These are phyloP conservation scores for Rhazya stricta DNA, from an alignment of 257 asterid genomes.

Conservation along the genomic window DNA sequence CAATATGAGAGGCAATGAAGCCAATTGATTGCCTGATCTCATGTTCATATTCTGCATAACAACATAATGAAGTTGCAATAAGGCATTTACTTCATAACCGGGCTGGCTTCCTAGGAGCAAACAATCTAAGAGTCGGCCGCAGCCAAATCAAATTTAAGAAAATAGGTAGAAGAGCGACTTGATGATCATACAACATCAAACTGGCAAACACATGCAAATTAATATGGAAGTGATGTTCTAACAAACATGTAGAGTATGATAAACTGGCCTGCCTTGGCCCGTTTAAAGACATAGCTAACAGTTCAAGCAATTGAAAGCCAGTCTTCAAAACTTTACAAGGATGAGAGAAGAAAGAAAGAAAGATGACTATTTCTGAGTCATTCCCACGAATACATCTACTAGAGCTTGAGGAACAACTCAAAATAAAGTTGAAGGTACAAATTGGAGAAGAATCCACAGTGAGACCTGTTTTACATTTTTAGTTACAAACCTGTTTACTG, in stretches of 20 bases:
- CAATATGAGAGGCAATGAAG: too few relatives aligned
- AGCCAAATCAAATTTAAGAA: background rate
- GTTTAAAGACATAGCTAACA: background rate
- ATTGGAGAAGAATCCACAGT: slow-evolving; percentile 42
- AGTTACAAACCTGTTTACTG: slow-evolving; percentile 75
- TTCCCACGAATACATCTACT: background rate
- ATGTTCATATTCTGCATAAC: background rate
- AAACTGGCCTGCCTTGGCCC: background rate
- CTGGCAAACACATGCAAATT: background rate
- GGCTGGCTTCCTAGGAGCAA: too few relatives aligned
- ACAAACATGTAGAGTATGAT: background rate
- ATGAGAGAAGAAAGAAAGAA: background rate
- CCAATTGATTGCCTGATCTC: background rate
- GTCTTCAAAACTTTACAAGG: background rate
- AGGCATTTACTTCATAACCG: too few relatives aligned
- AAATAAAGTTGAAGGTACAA: slow-evolving; percentile 6
- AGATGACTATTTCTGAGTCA: background rate
- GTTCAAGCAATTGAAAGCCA: background rate
- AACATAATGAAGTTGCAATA: background rate
- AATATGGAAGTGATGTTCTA: background rate
- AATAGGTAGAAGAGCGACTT: background rate
- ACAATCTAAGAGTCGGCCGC: background rate
- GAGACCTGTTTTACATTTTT: slow-evolving; percentile 60
- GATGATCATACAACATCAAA: background rate
- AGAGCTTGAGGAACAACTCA: background rate